Conservation (phyloP, 176 grass and related monocot species). For the Aegilops sharonensis region DNA sequence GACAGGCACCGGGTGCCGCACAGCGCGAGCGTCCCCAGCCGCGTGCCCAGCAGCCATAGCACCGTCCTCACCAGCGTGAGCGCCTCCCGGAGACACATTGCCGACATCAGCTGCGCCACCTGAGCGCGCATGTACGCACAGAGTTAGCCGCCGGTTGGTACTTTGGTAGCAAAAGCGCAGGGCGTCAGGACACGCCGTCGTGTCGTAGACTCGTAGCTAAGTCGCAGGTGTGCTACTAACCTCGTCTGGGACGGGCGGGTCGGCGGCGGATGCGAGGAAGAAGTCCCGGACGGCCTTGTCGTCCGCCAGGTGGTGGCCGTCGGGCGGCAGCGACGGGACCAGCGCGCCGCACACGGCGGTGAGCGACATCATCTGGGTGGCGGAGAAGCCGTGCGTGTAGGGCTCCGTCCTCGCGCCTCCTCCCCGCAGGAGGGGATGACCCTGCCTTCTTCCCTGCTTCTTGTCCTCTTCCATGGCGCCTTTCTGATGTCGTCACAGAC, state of each 20-base stretch:
- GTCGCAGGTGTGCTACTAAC: neutral
- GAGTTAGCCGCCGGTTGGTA: neutral
- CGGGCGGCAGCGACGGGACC: constrained; percentile 53
- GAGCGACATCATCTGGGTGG: constrained; percentile 59
- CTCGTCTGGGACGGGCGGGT: constrained; percentile 68
- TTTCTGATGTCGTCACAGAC: neutral
- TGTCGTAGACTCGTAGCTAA: no score
- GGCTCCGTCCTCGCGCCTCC: constrained; percentile 29
- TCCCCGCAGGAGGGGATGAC: constrained; percentile 68
- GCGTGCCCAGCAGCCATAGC: constrained; percentile 71
- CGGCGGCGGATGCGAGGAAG: constrained; percentile 59
- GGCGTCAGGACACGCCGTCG: neutral
- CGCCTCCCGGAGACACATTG: constrained; percentile 51
- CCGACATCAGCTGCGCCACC: constrained; percentile 69
- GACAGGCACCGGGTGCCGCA: constrained; percentile 58
- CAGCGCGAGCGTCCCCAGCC: constrained; percentile 63
- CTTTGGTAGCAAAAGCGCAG: neutral
- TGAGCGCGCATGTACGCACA: neutral
- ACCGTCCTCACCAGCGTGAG: constrained; percentile 54
- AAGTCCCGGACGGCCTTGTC: constrained; percentile 44
- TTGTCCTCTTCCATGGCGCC: constrained; percentile 32
- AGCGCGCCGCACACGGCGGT: constrained; percentile 54
- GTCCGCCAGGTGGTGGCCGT: neutral
- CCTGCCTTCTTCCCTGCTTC: constrained; percentile 18
- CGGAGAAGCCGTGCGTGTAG: constrained; percentile 83